Base-by-base conservation (phyloP, 129 eudicot species). In the Calendula officinalis region DNA sequence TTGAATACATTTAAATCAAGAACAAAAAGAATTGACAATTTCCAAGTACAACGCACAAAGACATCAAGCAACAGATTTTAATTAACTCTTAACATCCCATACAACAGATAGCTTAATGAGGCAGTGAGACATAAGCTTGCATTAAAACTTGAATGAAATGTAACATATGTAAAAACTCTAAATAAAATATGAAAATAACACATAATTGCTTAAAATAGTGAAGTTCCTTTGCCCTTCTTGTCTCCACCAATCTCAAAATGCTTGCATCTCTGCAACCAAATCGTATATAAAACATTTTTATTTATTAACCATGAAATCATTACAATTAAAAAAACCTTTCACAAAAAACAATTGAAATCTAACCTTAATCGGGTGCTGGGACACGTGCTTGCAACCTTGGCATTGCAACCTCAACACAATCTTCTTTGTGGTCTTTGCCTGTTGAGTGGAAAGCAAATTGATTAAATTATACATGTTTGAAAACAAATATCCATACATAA, bases 221-320 rank as follows among this genome's bases (percentile, higher is more conserved):
- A 75, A 7, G 79, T 75, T 39, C 79, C 79, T 47, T 75, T 75
- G 62, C 79, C 79, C 79, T 75, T 75, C 74, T 75, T 75, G 73
- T 75, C 79, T 67, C 79, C 79, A 59, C 79, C 79, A 75, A 75
- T 75, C 56, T 75, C 79, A 75, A 75, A 75, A 75, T 67, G 79
- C 68, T 67, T 75, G 74, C 79, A 75, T 33, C 79, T 50, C 79
- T 75, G 59, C 59, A 67, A 1, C 34, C 7, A 40, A 12, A 22
- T 22, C 30, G 30, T 49, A 64, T 0, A 6, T n/a, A 35, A 42
- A 34, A 44, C 5, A 44, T 0, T 0, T 22, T 22, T 22, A 8
- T 50, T 15, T 9, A 22, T 38, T 8, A 59, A 56, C 11, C 2
- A 5, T 44, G 54, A 12, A 59, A 56, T 7, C 2, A 5, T 44